Base-by-base conservation (phyloP, 2,329 filamentous ascomycete species). In the Calonectria honghensis region DNA sequence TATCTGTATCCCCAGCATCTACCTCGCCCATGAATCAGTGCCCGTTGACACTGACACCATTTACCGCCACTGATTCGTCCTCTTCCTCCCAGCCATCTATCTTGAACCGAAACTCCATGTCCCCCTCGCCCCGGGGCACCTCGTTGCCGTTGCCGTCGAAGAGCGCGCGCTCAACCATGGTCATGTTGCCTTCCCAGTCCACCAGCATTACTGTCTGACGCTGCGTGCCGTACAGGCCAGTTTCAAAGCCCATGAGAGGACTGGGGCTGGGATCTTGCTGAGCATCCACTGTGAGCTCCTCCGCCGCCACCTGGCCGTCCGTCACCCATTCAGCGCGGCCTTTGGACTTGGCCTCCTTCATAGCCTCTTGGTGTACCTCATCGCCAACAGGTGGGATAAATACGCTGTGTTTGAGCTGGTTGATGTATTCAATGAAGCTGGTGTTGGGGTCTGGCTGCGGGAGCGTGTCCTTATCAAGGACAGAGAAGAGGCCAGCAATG, bases 171-270 rank as follows among this genome's bases (percentile, higher is more conserved):
- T 93, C 92, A 37, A 87, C 86, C 78, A 90, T 92, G 0, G 88
- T 90, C 24, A 92, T 90, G 45, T 91, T 91, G 3, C 92, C 92
- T 4, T 92, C 87, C 89, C 90, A 92, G 78, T 92, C 91, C 9
- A 93, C 89, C 57, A 93, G 83, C 18, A 93, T 83, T 18, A 93
- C 85, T 0, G 91, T 93, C 84, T 93, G 92, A 48, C 92, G 85
- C 83, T 93, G 92, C 6, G 92, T 93, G 5, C 92, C 92, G 78
- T 93, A 93, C 76, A 92, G 85, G 2, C 92, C 92, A 6, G 88
- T 90, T 80, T 90, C 89, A 77, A 91, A 92, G 1, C 86, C 87
- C 54, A 83, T 87, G 20, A 77, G 74, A 0, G 75, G 72, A 31
- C 72, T 82, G 70, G 76, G 82, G 39, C 81, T 79, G 10, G 84